Evolutionary conservation across 139 green algal genomes (phyloP).

Genomic region (Mychonastes homosphaera): DNA sequence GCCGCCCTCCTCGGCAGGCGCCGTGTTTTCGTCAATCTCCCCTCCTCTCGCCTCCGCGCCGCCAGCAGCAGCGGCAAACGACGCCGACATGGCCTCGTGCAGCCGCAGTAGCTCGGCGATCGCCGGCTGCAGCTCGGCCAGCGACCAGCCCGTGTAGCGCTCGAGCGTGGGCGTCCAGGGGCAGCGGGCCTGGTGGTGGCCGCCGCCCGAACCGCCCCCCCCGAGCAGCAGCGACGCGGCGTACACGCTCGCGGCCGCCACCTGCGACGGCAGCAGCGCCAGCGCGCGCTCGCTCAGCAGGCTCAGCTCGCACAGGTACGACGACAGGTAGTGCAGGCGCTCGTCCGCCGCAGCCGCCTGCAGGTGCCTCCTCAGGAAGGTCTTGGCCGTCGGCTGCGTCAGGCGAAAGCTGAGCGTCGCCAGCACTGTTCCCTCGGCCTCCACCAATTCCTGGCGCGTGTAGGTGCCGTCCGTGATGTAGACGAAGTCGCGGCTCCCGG

Average conservation of each 20-base stretch:
- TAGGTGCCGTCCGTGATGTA: conserved; percentile 99
- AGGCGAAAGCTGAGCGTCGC: conserved; percentile 79
- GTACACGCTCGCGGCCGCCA: conserved; percentile 69
- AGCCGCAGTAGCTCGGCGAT: not conserved
- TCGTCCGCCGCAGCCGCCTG: conserved; percentile 22
- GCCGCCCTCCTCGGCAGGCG: too few relatives aligned
- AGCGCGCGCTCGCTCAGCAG: conserved; percentile 80
- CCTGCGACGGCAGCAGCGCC: conserved; percentile 57
- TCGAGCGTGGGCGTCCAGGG: conserved; percentile 17
- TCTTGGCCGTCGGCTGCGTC: conserved; percentile 79
- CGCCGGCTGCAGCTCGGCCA: conserved; percentile 1
- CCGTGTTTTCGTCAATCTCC: too few relatives aligned
- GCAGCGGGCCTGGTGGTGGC: too few relatives aligned
- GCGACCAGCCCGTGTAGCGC: conserved; percentile 12
- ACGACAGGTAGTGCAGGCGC: conserved; percentile 52
- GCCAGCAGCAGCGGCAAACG: too few relatives aligned
- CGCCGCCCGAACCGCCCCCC: too few relatives aligned
- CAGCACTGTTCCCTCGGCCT: conserved; percentile 77
- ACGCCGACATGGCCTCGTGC: conserved; percentile 3
- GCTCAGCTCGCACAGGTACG: conserved; percentile 82
- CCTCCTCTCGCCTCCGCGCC: too few relatives aligned
- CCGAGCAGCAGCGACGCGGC: conserved; percentile 54
- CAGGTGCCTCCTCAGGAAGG: conserved; percentile 66
- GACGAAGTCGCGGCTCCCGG: conserved; percentile 81
- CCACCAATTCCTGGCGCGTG: conserved; percentile 57